A percentile compares a stretch with the other conserved stretches of the same genome.
Evolutionary conservation across 2,329 filamentous ascomycete genomes (phyloP).

Genomic region (Ramichloridium luteum): DNA sequence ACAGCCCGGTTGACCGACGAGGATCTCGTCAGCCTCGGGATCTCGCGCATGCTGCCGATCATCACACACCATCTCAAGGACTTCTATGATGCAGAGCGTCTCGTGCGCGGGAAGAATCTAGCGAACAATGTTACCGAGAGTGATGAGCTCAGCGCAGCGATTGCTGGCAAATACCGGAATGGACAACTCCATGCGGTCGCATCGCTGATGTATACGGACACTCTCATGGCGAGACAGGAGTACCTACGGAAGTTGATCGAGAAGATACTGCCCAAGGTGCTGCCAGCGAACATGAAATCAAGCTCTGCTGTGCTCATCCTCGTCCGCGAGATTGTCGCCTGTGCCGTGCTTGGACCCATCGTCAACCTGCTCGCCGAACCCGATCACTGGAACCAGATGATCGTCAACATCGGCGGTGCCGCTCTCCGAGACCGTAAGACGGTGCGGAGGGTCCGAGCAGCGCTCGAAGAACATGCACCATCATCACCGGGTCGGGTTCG

Average conservation of each 20-base stretch:
- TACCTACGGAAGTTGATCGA: slow-evolving; percentile 68
- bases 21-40: slow-evolving; percentile 73
- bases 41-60: slow-evolving; percentile 73
- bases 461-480: slow-evolving; percentile 85
- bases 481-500: slow-evolving; percentile 40
- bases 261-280: slow-evolving; percentile 58
- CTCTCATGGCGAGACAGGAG: slow-evolving; percentile 74
- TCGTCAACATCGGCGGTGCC: slow-evolving; percentile 63
- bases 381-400: slow-evolving; percentile 93
- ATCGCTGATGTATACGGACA: slow-evolving; percentile 69
- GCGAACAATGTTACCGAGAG: slow-evolving; percentile 88
- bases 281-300: slow-evolving; percentile 61
- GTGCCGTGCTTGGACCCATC: slow-evolving; percentile 75
- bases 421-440: slow-evolving; percentile 93
- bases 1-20: slow-evolving; percentile 59
- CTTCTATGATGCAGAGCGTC: slow-evolving; percentile 79
- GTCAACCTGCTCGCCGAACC: slow-evolving; percentile 74
- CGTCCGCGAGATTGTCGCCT: slow-evolving; percentile 81
- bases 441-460: slow-evolving; percentile 79
- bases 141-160: slow-evolving; percentile 87
- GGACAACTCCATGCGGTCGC: slow-evolving; percentile 82
- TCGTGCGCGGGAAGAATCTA: slow-evolving; percentile 74
- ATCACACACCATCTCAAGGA: slow-evolving; percentile 80
- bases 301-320: slow-evolving; percentile 72
- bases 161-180: slow-evolving; percentile 85